Conservation (phyloP, 140 eudicot species). For the Senecio squalidus region DNA sequence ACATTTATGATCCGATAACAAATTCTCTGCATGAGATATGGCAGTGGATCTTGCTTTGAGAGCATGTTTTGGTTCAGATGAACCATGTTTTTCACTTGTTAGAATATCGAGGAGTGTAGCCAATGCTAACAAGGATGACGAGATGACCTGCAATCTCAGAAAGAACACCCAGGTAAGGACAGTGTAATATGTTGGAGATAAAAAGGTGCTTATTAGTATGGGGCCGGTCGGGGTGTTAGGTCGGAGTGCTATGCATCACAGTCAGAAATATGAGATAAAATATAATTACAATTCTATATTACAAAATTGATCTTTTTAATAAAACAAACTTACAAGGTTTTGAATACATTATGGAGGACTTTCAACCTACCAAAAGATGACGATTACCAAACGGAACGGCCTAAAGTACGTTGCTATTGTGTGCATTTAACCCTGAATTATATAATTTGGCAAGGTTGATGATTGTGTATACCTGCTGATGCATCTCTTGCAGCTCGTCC, state of each 20-base stretch:
- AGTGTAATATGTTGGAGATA: not conserved
- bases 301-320: too few relatives aligned
- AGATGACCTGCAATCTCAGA: conserved; percentile 61
- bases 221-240: too few relatives aligned
- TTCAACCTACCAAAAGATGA: too few relatives aligned
- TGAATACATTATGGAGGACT: too few relatives aligned
- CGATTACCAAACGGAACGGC: too few relatives aligned
- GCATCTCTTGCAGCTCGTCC: conserved; percentile 87
- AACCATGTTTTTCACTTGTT: conserved; percentile 37
- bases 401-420: not conserved
- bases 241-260: not conserved
- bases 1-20: conserved; percentile 52
- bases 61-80: conserved; percentile 51
- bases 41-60: conserved; percentile 66
- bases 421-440: not conserved
- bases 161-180: not conserved
- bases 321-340: too few relatives aligned
- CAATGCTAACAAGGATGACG: conserved; percentile 76
- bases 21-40: conserved; percentile 54
- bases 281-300: too few relatives aligned
- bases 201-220: not conserved
- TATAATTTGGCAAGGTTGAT: too few relatives aligned
- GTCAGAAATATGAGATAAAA: too few relatives aligned
- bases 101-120: conserved; percentile 76
- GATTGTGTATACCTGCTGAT: conserved; percentile 68